Conservation (phyloP, 1,284 basidiomycete species). For the Fomitopsis palustris region DNA sequence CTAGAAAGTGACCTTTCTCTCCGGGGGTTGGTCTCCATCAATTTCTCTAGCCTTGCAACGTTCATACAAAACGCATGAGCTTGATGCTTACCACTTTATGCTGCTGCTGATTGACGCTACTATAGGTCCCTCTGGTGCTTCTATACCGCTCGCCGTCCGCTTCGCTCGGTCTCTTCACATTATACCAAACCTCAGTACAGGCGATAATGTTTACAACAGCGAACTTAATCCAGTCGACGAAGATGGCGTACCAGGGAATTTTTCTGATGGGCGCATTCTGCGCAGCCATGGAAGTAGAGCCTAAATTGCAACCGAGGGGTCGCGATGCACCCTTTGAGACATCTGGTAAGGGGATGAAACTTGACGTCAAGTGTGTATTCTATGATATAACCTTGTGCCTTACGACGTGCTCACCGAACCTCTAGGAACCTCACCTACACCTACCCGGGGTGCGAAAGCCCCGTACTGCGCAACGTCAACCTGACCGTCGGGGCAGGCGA, state of each 20-base stretch:
- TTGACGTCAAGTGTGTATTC: constrained; percentile 56
- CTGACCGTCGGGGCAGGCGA: constrained; percentile 71
- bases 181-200: constrained; percentile 76
- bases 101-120: constrained; percentile 5
- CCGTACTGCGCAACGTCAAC: constrained; percentile 64
- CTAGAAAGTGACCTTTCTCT: constrained; percentile 8
- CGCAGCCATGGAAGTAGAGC: constrained; percentile 66
- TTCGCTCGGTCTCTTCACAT: constrained; percentile 70
- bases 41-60: constrained; percentile 58
- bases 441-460: constrained; percentile 67
- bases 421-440: constrained; percentile 66
- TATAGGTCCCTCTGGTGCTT: constrained; percentile 66
- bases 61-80: constrained; percentile 64
- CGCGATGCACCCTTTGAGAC: constrained; percentile 47
- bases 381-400: background rate
- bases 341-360: constrained; percentile 54
- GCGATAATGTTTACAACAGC: constrained; percentile 61
- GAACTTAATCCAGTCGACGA: constrained; percentile 55
- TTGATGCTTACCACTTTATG: background rate
- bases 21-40: constrained; percentile 48
- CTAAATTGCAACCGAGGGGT: constrained; percentile 56
- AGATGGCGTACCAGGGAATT: constrained; percentile 73
- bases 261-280: constrained; percentile 83
- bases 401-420: background rate
- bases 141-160: constrained; percentile 68